phyloP scores from a whole-genome alignment of 2,329 filamentous ascomycete genomes.

The Knufia petricola region DNA sequence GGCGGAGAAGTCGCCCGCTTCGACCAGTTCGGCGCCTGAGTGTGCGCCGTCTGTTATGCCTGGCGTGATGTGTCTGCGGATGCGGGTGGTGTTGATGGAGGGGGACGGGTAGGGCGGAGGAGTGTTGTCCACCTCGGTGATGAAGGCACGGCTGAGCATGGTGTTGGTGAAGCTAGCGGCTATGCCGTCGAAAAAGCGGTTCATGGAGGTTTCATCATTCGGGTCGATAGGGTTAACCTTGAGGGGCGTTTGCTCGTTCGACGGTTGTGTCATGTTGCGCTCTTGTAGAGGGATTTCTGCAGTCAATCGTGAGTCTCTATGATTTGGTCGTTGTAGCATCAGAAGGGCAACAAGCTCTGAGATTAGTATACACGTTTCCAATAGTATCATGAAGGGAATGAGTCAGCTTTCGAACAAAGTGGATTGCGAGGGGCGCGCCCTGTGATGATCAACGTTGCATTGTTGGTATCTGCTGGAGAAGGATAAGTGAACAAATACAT shows the following conservation, averaged over 20 bases:
- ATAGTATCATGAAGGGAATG: no score
- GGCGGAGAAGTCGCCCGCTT: conserved; percentile 20
- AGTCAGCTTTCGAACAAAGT: no score
- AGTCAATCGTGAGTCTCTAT: no score
- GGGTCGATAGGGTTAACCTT: background rate
- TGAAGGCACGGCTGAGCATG: conserved; percentile 17
- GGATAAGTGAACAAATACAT: no score
- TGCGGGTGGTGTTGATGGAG: conserved; percentile 12
- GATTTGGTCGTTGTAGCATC: no score
- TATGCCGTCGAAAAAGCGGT: conserved; percentile 17
- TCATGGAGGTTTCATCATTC: conserved; percentile 1
- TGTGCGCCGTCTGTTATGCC: conserved; percentile 16
- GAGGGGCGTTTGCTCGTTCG: background rate
- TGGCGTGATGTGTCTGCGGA: conserved; percentile 15
- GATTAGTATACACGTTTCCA: no score
- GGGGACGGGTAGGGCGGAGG: conserved; percentile 17
- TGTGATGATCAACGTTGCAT: no score
- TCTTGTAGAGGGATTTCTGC: no score
- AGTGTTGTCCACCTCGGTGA: conserved; percentile 17
- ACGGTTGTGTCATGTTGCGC: conserved; percentile 8
- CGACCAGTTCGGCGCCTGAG: conserved; percentile 17
- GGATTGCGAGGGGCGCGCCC: no score
- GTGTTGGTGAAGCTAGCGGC: conserved; percentile 15
- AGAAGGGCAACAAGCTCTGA: no score
- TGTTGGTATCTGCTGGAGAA: no score